phyloP scores from a whole-genome alignment of 768 basidiomycete species.

The Psilocybe subaeruginosa region DNA sequence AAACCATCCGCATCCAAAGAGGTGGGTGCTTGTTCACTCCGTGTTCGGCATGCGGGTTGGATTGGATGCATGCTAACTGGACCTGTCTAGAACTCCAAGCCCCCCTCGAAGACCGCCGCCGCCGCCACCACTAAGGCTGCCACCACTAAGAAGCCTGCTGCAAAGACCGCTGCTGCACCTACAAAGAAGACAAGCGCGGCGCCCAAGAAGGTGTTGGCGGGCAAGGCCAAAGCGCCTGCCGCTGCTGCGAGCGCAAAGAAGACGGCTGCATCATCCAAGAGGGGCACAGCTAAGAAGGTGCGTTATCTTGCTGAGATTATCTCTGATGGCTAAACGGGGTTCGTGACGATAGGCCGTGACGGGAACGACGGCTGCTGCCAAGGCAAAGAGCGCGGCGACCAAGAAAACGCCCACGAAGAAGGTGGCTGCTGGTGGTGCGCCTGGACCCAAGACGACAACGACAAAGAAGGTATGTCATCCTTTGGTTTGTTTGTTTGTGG shows the following conservation, averaged over 20 bases:
- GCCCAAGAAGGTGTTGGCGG: conserved; percentile 30
- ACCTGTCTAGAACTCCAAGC: conserved; percentile 46
- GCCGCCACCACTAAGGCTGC: conserved; percentile 35
- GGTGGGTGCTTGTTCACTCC: conserved; percentile 37
- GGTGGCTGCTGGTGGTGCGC: conserved; percentile 21
- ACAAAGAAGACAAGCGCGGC: conserved; percentile 7
- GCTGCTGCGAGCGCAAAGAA: conserved; percentile 36
- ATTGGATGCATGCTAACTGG: neutral
- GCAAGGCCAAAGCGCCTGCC: conserved; percentile 29
- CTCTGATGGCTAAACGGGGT: neutral
- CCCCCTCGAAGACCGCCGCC: conserved; percentile 40
- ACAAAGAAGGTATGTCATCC: conserved; percentile 31
- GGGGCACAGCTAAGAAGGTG: conserved; percentile 69
- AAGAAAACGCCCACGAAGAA: conserved; percentile 40
- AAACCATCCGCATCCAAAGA: conserved; percentile 59
- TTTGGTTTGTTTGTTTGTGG: conserved; percentile 16
- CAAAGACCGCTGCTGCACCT: conserved; percentile 25
- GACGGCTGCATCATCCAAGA: conserved; percentile 40
- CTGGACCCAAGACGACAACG: conserved; percentile 4
- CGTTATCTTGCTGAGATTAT: neutral
- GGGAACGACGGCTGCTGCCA: conserved; percentile 45
- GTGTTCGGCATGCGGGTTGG: conserved; percentile 4
- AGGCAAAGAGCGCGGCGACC: conserved; percentile 40
- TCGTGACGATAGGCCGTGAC: conserved; percentile 46
- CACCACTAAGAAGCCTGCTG: conserved; percentile 35